These are phyloP conservation scores for Quercus parvula DNA, from an alignment of 306 rosid genomes.

Conservation along the genomic window DNA sequence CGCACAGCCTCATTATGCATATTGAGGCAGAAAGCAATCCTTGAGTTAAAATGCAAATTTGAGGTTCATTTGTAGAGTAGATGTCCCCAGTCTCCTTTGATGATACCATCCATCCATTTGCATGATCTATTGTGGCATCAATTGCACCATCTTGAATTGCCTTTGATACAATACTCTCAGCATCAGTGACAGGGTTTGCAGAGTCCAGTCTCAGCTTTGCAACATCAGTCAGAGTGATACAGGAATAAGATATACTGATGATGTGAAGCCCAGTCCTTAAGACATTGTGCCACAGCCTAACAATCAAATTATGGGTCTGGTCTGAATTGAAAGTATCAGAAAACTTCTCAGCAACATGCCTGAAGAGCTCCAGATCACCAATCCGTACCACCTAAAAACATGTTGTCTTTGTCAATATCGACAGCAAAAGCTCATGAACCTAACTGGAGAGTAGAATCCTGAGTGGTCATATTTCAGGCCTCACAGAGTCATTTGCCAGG, in stretches of 20 bases:
- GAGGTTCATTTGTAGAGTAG: conserved; percentile 45
- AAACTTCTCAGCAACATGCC: too few species aligned
- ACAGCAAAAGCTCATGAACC: background rate
- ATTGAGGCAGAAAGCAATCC: too few species aligned
- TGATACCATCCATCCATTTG: too few species aligned
- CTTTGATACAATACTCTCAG: conserved; percentile 91
- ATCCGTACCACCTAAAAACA: too few species aligned
- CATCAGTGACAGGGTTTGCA: conserved; percentile 41
- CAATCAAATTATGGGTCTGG: too few species aligned
- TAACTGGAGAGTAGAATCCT: background rate
- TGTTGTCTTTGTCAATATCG: too few species aligned
- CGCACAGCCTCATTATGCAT: too few species aligned
- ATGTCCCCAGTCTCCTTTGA: too few species aligned
- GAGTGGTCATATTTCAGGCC: background rate
- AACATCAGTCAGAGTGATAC: conserved; percentile 79
- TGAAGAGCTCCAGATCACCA: too few species aligned
- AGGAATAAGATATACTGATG: conserved; percentile 91
- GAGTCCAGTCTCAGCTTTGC: conserved; percentile 64
- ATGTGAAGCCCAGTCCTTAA: conserved; percentile 92
- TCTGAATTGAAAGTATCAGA: too few species aligned
- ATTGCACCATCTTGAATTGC: conserved; percentile 91
- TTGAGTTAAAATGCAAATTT: too few species aligned
- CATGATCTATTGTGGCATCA: conserved; percentile 45
- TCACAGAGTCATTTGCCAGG: background rate
- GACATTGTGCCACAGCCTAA: conserved; percentile 26